These are phyloP conservation scores for Spathaspora girioi DNA, from an alignment of 805 yeast genomes.

Conservation along the genomic window DNA sequence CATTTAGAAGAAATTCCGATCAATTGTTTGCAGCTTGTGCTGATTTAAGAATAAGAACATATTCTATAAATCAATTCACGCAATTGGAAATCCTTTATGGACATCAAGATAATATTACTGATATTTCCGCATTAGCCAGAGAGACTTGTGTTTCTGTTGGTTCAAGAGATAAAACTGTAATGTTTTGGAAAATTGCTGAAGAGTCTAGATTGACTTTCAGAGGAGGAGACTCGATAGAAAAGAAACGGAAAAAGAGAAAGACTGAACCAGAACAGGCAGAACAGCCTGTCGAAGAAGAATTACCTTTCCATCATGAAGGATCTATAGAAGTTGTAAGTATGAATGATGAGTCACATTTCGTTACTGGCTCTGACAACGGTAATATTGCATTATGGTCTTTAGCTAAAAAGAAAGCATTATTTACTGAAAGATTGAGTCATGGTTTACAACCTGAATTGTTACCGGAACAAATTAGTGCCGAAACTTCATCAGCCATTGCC, in stretches of 20 bases:
- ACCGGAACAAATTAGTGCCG: constrained; percentile 38
- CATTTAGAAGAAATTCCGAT: constrained; percentile 76
- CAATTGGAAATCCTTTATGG: constrained; percentile 91
- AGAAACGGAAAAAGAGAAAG: constrained; percentile 32
- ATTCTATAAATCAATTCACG: constrained; percentile 77
- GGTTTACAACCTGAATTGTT: constrained; percentile 56
- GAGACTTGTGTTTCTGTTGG: constrained; percentile 97
- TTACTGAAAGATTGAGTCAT: constrained; percentile 67
- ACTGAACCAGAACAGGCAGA: constrained; percentile 10
- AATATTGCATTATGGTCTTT: constrained; percentile 85
- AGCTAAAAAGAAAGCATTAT: constrained; percentile 84
- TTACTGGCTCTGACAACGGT: constrained; percentile 96
- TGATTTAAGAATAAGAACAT: constrained; percentile 86
- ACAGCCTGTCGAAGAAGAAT: constrained; percentile 9
- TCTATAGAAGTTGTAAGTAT: constrained; percentile 85
- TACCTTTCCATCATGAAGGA: constrained; percentile 64
- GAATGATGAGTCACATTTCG: constrained; percentile 89
- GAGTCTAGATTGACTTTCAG: constrained; percentile 91
- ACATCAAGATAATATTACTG: constrained; percentile 87
- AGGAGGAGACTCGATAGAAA: constrained; percentile 69
- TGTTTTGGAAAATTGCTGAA: constrained; percentile 95
- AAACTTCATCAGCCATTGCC: constrained; percentile 51
- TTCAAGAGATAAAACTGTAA: constrained; percentile 88
- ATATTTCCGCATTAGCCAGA: constrained; percentile 72
- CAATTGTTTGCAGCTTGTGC: constrained; percentile 91